Conservation (phyloP, 306 rosid species). For the Dalbergia oliveri region DNA sequence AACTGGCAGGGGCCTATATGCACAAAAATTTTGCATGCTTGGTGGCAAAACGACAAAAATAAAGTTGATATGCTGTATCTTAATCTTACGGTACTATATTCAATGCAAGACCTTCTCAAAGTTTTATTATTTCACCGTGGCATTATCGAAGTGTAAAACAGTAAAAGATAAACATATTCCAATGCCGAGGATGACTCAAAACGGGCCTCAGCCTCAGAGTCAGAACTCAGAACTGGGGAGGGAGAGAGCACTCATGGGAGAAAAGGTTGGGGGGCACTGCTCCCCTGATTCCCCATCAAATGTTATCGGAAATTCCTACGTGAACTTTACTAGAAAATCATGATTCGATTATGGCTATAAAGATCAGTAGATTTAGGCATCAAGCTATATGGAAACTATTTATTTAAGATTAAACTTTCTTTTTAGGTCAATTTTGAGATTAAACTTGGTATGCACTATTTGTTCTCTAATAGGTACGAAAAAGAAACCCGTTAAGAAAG, state of each 20-base stretch:
- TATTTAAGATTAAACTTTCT: too few relatives aligned
- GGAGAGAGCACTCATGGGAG: background rate
- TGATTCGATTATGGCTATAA: background rate
- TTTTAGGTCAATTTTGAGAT: too few relatives aligned
- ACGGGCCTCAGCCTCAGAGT: background rate
- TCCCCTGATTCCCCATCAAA: background rate
- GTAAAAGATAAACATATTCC: background rate
- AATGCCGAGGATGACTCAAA: too few relatives aligned
- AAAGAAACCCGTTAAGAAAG: too few relatives aligned
- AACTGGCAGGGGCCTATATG: background rate
- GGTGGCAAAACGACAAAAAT: background rate
- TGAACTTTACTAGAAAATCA: background rate
- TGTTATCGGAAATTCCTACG: background rate
- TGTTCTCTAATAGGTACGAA: too few relatives aligned
- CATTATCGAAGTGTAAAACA: background rate
- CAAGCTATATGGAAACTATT: too few relatives aligned
- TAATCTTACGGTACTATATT: background rate
- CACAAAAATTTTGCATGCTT: background rate
- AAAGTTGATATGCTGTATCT: background rate
- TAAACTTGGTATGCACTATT: too few relatives aligned
- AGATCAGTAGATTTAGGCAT: background rate
- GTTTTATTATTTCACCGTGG: background rate
- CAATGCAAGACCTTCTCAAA: background rate
- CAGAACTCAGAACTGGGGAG: background rate
- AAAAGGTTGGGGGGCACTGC: background rate